phyloP scores from a whole-genome alignment of 495 filamentous ascomycete genomes.

The Letharia columbiana region DNA sequence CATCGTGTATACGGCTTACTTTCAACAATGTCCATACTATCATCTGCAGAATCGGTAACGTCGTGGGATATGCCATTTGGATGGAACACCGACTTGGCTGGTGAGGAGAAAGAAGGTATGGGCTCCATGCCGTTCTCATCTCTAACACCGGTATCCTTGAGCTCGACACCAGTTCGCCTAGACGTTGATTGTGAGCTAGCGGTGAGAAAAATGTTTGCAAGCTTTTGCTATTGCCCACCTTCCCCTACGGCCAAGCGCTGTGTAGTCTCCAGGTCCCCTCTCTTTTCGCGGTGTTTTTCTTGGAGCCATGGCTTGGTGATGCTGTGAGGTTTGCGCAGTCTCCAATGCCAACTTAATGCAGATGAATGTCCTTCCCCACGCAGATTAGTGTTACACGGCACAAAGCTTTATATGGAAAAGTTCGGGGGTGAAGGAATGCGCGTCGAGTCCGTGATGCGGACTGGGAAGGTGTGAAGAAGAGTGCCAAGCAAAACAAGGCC shows the following conservation, averaged over 20 bases:
- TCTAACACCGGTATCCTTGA: conserved; percentile 70
- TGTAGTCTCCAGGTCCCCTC: conserved; percentile 18
- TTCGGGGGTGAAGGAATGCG: not conserved
- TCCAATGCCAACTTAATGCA: not conserved
- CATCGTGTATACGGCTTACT: conserved; percentile 29
- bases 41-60: conserved; percentile 31
- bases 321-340: not conserved
- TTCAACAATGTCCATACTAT: conserved; percentile 38
- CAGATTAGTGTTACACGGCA: not conserved
- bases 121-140: conserved; percentile 90
- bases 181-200: not conserved
- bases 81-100: conserved; percentile 50
- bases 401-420: conserved; percentile 1
- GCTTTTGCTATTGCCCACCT: conserved; percentile 12
- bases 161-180: conserved; percentile 73
- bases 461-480: not conserved
- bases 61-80: conserved; percentile 32
- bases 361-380: not conserved
- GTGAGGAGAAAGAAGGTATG: conserved; percentile 85
- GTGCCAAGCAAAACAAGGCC: conserved; percentile 14
- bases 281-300: conserved; percentile 18
- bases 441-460: conserved; percentile 10
- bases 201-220: not conserved
- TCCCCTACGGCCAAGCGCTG: conserved; percentile 16
- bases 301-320: conserved; percentile 11